A percentile compares a stretch with the other conserved stretches of the same genome.
Conservation (phyloP, 116 monocot genomes). For the Zostera marina region DNA sequence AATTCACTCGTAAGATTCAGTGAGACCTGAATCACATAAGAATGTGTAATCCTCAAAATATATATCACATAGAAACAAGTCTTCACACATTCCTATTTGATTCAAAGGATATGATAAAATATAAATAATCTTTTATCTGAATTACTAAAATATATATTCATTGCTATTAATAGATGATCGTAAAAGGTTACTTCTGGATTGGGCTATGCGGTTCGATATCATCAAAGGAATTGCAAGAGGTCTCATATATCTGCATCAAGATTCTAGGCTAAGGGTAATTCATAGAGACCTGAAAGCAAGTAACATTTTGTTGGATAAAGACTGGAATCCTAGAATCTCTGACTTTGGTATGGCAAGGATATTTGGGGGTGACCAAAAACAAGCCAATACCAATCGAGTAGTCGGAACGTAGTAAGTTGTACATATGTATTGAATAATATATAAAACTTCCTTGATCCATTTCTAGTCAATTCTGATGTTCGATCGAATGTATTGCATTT, state of each 20-base stretch:
- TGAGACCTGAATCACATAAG: too few species aligned
- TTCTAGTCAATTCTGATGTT: background rate
- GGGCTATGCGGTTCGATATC: constrained; percentile 10
- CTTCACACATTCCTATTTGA: too few species aligned
- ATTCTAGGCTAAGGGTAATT: constrained; percentile 11
- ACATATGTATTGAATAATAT: background rate
- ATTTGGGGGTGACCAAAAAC: constrained; percentile 9
- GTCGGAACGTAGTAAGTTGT: constrained; percentile 13
- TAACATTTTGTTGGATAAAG: constrained; percentile 9
- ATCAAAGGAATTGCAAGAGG: constrained; percentile 14
- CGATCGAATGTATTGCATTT: background rate
- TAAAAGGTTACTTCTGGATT: constrained; percentile 4
- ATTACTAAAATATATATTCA: too few species aligned
- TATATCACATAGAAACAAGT: too few species aligned
- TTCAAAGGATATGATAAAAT: too few species aligned
- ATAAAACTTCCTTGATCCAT: background rate
- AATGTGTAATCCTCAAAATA: too few species aligned
- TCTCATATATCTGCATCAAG: constrained; percentile 14
- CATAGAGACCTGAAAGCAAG: constrained; percentile 11
- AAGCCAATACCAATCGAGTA: constrained; percentile 10
- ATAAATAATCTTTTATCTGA: too few species aligned
- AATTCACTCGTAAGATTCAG: too few species aligned
- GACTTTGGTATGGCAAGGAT: constrained; percentile 18
- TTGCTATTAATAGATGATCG: background rate
- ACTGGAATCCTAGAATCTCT: constrained; percentile 14